Percentiles rank a stretch among this genome's conserved stretches.
These are phyloP conservation scores for Xanthoceras sorbifolium DNA, from an alignment of 345 rosid genomes.

Conservation along the genomic window DNA sequence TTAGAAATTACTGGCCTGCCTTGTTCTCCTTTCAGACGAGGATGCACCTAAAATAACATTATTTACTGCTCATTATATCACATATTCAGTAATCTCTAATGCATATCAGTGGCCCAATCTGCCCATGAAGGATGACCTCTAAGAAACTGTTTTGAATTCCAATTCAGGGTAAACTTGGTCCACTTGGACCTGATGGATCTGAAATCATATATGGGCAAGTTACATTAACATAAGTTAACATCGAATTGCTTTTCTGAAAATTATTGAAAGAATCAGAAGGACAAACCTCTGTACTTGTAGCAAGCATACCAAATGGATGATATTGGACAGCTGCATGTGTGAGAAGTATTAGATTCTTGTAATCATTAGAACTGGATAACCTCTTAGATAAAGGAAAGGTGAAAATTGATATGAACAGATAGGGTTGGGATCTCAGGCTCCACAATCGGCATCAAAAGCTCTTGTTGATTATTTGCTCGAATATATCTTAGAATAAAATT, in stretches of 20 bases:
- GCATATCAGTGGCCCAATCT: background rate
- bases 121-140: background rate
- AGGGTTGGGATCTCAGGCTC: background rate
- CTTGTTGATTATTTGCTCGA: background rate
- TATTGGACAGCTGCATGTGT: background rate
- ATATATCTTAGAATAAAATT: background rate
- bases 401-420: background rate
- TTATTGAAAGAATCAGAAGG: too few species aligned
- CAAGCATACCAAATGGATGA: background rate
- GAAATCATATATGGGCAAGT: background rate
- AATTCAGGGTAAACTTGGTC: background rate
- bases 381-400: background rate
- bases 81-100: background rate
- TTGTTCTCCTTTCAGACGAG: background rate
- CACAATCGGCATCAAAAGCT: background rate
- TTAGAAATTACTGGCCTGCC: background rate
- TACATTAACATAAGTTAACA: background rate
- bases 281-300: too few species aligned
- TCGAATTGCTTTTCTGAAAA: background rate
- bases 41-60: background rate
- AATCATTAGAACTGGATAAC: background rate
- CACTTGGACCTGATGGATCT: background rate
- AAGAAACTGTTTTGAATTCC: background rate
- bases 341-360: background rate
- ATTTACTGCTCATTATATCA: background rate